A percentile compares a stretch with the other conserved stretches of the same genome.
These are phyloP conservation scores for Lipomyces sp. DNA, from an alignment of 805 yeast species.

Conservation along the genomic window DNA sequence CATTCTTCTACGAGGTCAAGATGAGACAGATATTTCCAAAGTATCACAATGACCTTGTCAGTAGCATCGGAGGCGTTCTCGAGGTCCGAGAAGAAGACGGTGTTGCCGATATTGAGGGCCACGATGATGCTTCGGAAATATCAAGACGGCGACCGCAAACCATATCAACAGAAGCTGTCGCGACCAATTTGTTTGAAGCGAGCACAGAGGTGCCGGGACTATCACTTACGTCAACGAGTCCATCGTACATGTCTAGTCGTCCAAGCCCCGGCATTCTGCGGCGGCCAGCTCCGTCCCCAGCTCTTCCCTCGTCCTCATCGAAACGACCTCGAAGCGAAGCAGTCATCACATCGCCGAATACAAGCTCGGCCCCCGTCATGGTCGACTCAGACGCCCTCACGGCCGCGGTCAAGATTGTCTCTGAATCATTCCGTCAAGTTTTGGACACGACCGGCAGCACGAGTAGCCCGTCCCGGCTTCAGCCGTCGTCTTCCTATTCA, in stretches of 20 bases:
- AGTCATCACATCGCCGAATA: no score
- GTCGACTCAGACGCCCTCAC: conserved; percentile 9
- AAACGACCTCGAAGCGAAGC: neutral
- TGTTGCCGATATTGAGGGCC: no score
- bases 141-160: no score
- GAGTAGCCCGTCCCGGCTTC: neutral
- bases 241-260: no score
- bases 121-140: no score
- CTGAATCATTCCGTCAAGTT: conserved; percentile 10
- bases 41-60: conserved; percentile 1
- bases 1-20: conserved; percentile 13
- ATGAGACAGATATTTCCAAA: conserved; percentile 16
- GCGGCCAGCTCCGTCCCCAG: no score
- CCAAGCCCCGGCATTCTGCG: no score
- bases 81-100: no score
- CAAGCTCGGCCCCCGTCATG: no score
- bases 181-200: neutral
- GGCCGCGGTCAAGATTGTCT: conserved; percentile 9
- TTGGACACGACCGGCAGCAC: neutral
- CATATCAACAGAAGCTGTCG: neutral
- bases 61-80: no score
- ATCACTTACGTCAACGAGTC: neutral
- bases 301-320: neutral
- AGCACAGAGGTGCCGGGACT: conserved; percentile 2
- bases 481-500: neutral